Base-by-base conservation (phyloP, 2,329 filamentous ascomycete genomes). In the Aureobasidium sp. region DNA sequence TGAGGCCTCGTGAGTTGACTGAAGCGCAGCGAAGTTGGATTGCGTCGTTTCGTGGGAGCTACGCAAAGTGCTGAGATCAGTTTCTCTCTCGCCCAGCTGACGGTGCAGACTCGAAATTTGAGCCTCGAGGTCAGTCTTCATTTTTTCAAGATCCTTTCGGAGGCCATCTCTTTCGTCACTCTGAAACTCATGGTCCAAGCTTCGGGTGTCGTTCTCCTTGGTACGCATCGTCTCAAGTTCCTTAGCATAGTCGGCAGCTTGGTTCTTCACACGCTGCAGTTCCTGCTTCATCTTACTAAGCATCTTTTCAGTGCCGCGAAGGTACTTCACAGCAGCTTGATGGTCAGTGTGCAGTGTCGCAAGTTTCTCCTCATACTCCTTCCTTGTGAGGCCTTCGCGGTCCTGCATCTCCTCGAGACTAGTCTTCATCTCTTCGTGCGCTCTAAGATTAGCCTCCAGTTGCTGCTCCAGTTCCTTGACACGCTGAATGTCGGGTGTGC, bases 281-380 rank as follows among this genome's bases (percentile, higher is more conserved):
- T 99, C 94, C 70, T 97, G 92, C 79, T 97, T 97, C 82, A 99
- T 93, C 75, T 95, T 93, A 76, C 94, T 92, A 53, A 99, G 84
- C 92, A 99, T 97, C 82, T 97, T 97, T 76, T 99, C 94, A 1
- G 94, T 97, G 63, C 94, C 94, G 76, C 96, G 95, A 68, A 99
- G 90, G 71, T 99, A 99, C 75, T 97, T 94, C 55, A 97, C 92
- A 17, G 94, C 93, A 46, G 94, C 96, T 75, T 97, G 92, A 73
- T 99, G 97, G 74, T 99, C 94, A 72, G 92, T 96, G 76, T 97
- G 92, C 36, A 99, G 85, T 72, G 96, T 92, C 63, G 90, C 85
- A 59, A 99, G 82, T 75, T 97, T 97, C 73, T 97, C 92, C 65
- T 92, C 89, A 77, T 96, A 97, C 51, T 89, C 84, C 61, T 86